phyloP scores from a whole-genome alignment of 352 stramenopile species.

The Peronosclerospora sorghi region DNA sequence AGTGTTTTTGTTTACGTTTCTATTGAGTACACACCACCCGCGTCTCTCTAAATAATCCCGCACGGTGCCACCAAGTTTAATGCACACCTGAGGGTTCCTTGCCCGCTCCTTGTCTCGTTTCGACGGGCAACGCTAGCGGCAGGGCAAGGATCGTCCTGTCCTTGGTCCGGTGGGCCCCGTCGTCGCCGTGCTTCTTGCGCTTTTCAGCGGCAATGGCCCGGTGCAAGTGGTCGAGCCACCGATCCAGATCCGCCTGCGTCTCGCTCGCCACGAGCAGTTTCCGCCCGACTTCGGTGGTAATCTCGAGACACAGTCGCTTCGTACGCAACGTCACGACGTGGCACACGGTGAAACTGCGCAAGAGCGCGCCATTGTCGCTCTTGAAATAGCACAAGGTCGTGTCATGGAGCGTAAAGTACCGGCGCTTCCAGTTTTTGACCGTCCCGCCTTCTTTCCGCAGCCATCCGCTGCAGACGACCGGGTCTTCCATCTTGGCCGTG shows the following conservation, averaged over 20 bases:
- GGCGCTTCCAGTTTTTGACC: conserved; percentile 76
- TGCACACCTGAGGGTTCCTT: too few species aligned
- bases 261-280: conserved; percentile 69
- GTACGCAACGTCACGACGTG: conserved; percentile 54
- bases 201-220: conserved; percentile 41
- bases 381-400: conserved; percentile 78
- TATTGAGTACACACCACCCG: too few species aligned
- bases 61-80: too few species aligned
- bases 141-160: not conserved
- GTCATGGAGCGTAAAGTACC: conserved; percentile 72
- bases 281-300: conserved; percentile 60
- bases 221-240: conserved; percentile 55
- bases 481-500: conserved; percentile 20
- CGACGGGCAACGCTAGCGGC: conserved; percentile 7
- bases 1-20: too few species aligned
- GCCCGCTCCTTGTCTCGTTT: too few species aligned
- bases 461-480: conserved; percentile 60
- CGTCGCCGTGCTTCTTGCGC: conserved; percentile 19
- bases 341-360: conserved; percentile 56
- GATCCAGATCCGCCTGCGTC: conserved; percentile 45
- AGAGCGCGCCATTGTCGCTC: conserved; percentile 58
- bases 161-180: conserved; percentile 1
- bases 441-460: conserved; percentile 73
- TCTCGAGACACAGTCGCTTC: conserved; percentile 65
- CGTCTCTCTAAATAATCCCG: too few species aligned